These are phyloP conservation scores for Babesia sp. DNA, from an alignment of 169 alveolate species.

Conservation along the genomic window DNA sequence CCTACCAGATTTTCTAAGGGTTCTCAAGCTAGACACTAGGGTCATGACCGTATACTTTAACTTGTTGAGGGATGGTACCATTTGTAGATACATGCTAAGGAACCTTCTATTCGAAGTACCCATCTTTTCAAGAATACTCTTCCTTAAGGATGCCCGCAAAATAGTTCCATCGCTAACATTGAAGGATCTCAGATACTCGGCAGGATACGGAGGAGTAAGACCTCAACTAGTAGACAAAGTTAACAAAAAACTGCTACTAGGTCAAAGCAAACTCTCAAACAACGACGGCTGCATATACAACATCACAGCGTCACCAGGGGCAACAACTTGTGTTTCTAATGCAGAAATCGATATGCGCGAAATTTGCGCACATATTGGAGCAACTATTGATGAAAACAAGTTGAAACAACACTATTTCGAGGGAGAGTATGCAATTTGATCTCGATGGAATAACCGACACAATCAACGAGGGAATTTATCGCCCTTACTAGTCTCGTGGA, in stretches of 20 bases:
- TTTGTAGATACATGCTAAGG: slow-evolving; percentile 76
- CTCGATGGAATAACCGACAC: neutral
- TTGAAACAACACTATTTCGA: slow-evolving; percentile 67
- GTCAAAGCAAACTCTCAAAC: slow-evolving; percentile 81
- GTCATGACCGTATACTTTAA: slow-evolving; percentile 74
- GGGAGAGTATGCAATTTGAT: slow-evolving; percentile 76
- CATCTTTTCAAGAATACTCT: slow-evolving; percentile 67
- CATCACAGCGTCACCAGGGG: slow-evolving; percentile 87
- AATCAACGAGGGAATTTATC: no score
- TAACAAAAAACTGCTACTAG: slow-evolving; percentile 76
- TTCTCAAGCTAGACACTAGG: slow-evolving; percentile 71
- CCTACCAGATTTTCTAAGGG: slow-evolving; percentile 75
- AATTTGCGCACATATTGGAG: slow-evolving; percentile 77
- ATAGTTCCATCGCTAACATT: slow-evolving; percentile 80
- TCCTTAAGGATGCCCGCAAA: slow-evolving; percentile 81
- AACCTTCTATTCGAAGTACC: slow-evolving; percentile 84
- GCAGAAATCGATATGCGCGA: slow-evolving; percentile 81
- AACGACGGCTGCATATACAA: slow-evolving; percentile 81
- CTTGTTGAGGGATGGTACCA: slow-evolving; percentile 71
- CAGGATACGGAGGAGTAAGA: slow-evolving; percentile 84
- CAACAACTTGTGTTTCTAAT: slow-evolving; percentile 84
- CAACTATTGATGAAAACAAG: slow-evolving; percentile 66
- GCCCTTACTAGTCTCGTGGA: no score
- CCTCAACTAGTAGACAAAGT: slow-evolving; percentile 84
- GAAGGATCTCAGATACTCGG: slow-evolving; percentile 76